Evolutionary conservation across 257 asterid species (phyloP).

Genomic region (Forsythia suspensa): DNA sequence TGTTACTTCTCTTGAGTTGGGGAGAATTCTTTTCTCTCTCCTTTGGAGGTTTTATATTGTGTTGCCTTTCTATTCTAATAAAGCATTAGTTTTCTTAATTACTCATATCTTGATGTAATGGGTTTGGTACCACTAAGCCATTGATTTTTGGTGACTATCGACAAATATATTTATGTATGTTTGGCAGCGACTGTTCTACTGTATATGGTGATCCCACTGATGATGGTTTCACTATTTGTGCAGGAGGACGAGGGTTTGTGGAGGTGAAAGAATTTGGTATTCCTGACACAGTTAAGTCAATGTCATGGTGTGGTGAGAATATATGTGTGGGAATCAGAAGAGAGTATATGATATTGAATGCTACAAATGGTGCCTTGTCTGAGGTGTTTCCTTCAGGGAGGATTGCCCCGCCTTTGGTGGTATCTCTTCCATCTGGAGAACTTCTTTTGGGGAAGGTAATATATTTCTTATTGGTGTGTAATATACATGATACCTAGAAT

Average conservation of each 20-base stretch:
- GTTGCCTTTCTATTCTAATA: not conserved
- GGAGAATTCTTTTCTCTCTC: slow-evolving; percentile 3
- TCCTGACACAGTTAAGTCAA: slow-evolving; percentile 86
- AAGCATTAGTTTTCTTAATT: not conserved
- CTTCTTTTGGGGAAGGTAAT: slow-evolving; percentile 93
- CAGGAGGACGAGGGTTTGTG: slow-evolving; percentile 93
- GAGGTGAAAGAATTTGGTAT: slow-evolving; percentile 94
- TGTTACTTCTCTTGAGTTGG: slow-evolving; percentile 9
- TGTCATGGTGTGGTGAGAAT: slow-evolving; percentile 99
- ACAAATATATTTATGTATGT: not conserved
- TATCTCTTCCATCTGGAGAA: slow-evolving; percentile 85
- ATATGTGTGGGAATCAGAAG: slow-evolving; percentile 83
- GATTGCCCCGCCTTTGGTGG: slow-evolving; percentile 91
- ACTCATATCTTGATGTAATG: not conserved
- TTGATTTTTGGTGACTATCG: slow-evolving; percentile 5
- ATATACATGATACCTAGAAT: not conserved
- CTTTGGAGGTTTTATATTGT: not conserved
- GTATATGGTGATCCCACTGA: slow-evolving; percentile 6
- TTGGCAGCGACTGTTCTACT: slow-evolving; percentile 1
- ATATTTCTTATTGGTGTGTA: not conserved
- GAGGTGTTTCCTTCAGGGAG: slow-evolving; percentile 97
- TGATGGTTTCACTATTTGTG: slow-evolving; percentile 23
- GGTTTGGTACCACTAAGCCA: not conserved
- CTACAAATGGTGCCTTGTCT: slow-evolving; percentile 77
- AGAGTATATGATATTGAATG: slow-evolving; percentile 81